Percentiles rank a stretch among this genome's conserved stretches.
Conservation (phyloP, 2,329 filamentous ascomycete genomes). For the Arachnomyces sp. region DNA sequence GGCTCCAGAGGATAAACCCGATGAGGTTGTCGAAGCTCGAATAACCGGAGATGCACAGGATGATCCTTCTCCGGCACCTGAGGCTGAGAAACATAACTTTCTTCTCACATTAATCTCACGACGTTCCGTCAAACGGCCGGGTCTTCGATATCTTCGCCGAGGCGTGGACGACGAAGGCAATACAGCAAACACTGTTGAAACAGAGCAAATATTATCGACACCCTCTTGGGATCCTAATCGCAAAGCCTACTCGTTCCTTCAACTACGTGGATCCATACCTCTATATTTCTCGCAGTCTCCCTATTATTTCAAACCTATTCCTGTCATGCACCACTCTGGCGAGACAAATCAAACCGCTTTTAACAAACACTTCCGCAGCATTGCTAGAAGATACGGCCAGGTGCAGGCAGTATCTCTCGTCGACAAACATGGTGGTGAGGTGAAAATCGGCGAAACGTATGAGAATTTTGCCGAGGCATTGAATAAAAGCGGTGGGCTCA, state of each 20-base stretch:
- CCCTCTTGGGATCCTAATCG: constrained; percentile 54
- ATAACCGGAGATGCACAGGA: constrained; percentile 30
- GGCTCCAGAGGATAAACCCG: constrained; percentile 7
- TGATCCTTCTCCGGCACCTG: constrained; percentile 17
- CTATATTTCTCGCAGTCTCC: constrained; percentile 93
- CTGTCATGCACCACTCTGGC: constrained; percentile 70
- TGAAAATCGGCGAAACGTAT: constrained; percentile 70
- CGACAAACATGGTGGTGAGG: constrained; percentile 79
- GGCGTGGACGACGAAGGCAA: constrained; percentile 86
- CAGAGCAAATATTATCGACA: constrained; percentile 81
- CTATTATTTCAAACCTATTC: constrained; percentile 84
- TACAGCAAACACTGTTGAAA: constrained; percentile 86
- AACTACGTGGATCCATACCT: constrained; percentile 84
- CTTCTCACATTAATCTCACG: constrained; percentile 89
- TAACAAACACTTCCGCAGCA: constrained; percentile 65
- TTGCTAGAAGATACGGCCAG: constrained; percentile 63
- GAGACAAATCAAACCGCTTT: constrained; percentile 74
- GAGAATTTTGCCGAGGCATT: constrained; percentile 59
- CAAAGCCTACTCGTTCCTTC: constrained; percentile 74
- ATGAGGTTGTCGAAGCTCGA: constrained; percentile 19
- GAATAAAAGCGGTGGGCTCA: constrained; percentile 54
- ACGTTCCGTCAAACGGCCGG: constrained; percentile 75
- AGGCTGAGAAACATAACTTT: constrained; percentile 43
- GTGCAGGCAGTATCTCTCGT: constrained; percentile 78
- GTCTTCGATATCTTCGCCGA: constrained; percentile 79